These are phyloP conservation scores for Phyllosticta citrichinensis DNA, from an alignment of 2,329 filamentous ascomycete species.

Conservation along the genomic window DNA sequence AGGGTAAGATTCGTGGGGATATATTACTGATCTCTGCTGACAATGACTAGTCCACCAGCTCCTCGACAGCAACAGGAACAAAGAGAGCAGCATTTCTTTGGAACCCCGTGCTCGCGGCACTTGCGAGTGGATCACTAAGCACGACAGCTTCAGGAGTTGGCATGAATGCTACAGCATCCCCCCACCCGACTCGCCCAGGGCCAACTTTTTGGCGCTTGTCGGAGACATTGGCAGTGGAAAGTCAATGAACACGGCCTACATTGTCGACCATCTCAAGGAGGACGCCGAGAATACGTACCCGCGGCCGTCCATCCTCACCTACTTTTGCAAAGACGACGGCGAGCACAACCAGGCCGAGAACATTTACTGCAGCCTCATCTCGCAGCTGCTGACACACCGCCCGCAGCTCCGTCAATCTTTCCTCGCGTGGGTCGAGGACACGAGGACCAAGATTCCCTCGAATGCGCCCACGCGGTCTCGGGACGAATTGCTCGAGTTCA, in stretches of 20 bases:
- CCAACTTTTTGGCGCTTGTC: background rate
- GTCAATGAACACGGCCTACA: background rate
- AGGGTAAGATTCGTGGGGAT: too few species aligned
- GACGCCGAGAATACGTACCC: background rate
- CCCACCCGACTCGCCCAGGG: background rate
- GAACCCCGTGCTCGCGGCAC: background rate
- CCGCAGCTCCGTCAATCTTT: background rate
- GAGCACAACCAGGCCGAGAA: background rate
- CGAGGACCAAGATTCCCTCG: background rate
- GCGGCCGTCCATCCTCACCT: background rate
- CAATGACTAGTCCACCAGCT: background rate
- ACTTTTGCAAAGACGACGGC: background rate
- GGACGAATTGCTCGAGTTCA: background rate
- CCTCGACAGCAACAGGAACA: background rate
- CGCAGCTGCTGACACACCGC: background rate
- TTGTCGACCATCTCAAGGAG: background rate
- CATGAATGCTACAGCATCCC: background rate
- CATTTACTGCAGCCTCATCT: background rate
- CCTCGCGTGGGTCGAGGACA: background rate
- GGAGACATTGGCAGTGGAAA: conserved; percentile 3
- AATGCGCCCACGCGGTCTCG: background rate
- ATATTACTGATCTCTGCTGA: background rate
- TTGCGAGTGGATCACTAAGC: background rate
- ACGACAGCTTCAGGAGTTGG: background rate
- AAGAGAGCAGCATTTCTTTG: background rate